These are phyloP conservation scores for Pochonia chlamydosporia DNA, from an alignment of 2,329 filamentous ascomycete genomes.

Conservation along the genomic window DNA sequence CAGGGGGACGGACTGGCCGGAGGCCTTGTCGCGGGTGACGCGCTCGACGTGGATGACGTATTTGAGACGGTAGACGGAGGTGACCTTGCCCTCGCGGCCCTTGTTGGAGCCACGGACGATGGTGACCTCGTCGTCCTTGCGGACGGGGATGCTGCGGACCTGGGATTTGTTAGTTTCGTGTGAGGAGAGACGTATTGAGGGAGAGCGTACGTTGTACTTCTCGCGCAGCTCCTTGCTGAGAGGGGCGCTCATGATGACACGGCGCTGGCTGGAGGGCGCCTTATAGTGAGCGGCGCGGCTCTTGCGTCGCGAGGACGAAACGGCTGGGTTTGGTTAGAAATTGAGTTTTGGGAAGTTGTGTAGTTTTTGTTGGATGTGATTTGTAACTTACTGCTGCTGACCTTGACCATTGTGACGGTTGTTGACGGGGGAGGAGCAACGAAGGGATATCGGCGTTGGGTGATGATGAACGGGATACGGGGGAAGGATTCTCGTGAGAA, in stretches of 20 bases:
- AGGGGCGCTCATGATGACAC: slow-evolving; percentile 94
- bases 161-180: slow-evolving; percentile 26
- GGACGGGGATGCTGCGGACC: slow-evolving; percentile 94
- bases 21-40: slow-evolving; percentile 93
- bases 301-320: slow-evolving; percentile 87
- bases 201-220: slow-evolving; percentile 78
- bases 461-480: slow-evolving; percentile 14
- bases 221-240: slow-evolving; percentile 96
- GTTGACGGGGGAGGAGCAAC: slow-evolving; percentile 21
- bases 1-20: slow-evolving; percentile 91
- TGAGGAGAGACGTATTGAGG: neutral
- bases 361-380: neutral
- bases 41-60: slow-evolving; percentile 97
- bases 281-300: slow-evolving; percentile 97
- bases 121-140: slow-evolving; percentile 94
- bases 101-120: slow-evolving; percentile 93
- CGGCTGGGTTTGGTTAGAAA: slow-evolving; percentile 44
- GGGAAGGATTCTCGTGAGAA: slow-evolving; percentile 2
- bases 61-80: slow-evolving; percentile 96
- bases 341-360: neutral
- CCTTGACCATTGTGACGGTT: slow-evolving; percentile 61
- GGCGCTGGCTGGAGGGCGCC: slow-evolving; percentile 89
- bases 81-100: slow-evolving; percentile 97
- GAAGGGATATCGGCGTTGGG: slow-evolving; percentile 24
- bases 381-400: slow-evolving; percentile 50